Evolutionary conservation across 148 eudicot species (phyloP), one percentile per base, ranked within the genome.

Genomic region (Camellia lanceoleosa): DNA sequence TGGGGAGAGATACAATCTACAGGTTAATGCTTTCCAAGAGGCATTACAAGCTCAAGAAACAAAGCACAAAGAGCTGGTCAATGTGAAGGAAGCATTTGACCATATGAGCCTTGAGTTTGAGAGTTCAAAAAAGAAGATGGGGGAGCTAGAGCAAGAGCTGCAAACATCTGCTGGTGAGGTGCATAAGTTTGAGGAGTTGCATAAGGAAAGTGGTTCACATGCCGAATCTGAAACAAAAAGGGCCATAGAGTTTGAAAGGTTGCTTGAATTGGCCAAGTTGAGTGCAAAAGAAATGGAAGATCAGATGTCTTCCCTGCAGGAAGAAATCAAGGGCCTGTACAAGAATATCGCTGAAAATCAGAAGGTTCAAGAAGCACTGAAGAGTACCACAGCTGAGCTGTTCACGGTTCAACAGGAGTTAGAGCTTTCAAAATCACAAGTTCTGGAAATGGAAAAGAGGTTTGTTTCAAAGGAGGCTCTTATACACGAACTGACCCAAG

Each of bases 41-140:
- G 87, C 86, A 46, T 64, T 96, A 63, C 88, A 96, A 80, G 92
- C 88, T 73, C 93, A 90, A 68, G 95, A 85, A 68, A 73, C 80
- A 3, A 91, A 97, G 82, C 87, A 90, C 78, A 86, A 86, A 85
- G 97, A 94, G 85, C 82, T 93, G 46, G 61, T 81, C 1, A 83
- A 88, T 41, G 85, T 93, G 43, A 93, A 92, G 82, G 97, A 93
- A 82, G 85, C 91, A 46, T 92, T 87, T 78, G 95, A 90, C 51
- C 79, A 73, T 78, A 87, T 94, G 66, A 91, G 51, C 78, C 76
- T 97, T 56, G 97, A 97, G 83, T 78, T 88, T 9, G 97, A 94
- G 78, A 83, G 82, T 86, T 92, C 98, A 9, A 94, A 86, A 81
- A 96, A 92, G 88, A 94, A 83, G 82, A 84, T 90, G 78, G 78